A percentile compares a stretch with the other conserved stretches of the same genome.
phyloP scores from a whole-genome alignment of 305 asterid species.

The Solanum hybrid region DNA sequence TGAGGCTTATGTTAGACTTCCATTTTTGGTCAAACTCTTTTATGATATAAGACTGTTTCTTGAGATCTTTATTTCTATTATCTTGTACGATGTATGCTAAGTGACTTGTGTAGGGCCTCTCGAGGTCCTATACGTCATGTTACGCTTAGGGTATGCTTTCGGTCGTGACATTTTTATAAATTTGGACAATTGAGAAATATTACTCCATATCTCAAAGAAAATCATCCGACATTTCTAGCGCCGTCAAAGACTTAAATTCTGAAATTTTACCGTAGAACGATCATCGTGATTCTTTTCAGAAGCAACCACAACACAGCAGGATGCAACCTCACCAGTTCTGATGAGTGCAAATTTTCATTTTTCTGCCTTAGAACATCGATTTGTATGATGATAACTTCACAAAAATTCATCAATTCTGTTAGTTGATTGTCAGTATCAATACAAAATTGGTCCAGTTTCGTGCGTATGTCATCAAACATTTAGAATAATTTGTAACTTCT shows the following conservation, averaged over 20 bases:
- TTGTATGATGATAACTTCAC: neutral
- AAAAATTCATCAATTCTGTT: neutral
- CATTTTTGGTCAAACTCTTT: neutral
- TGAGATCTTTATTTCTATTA: neutral
- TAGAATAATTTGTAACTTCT: neutral
- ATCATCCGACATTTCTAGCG: neutral
- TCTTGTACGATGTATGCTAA: neutral
- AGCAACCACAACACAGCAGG: neutral
- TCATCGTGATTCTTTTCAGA: neutral
- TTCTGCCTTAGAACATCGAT: neutral
- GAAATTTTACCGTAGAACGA: neutral
- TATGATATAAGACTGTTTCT: neutral
- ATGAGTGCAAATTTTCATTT: neutral
- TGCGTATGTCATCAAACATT: neutral
- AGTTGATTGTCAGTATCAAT: neutral
- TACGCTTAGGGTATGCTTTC: neutral
- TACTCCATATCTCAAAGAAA: neutral
- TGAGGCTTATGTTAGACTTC: neutral
- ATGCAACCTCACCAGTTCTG: neutral
- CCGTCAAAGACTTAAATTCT: neutral
- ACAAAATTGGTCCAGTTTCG: neutral
- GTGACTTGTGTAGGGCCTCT: neutral
- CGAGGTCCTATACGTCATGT: neutral
- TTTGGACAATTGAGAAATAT: neutral
- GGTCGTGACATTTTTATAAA: neutral